Evolutionary conservation across 192 early-diverging fungal genomes (phyloP), one percentile per base, ranked within the genome.

Genomic region (Rhizoclosmatium globosum): DNA sequence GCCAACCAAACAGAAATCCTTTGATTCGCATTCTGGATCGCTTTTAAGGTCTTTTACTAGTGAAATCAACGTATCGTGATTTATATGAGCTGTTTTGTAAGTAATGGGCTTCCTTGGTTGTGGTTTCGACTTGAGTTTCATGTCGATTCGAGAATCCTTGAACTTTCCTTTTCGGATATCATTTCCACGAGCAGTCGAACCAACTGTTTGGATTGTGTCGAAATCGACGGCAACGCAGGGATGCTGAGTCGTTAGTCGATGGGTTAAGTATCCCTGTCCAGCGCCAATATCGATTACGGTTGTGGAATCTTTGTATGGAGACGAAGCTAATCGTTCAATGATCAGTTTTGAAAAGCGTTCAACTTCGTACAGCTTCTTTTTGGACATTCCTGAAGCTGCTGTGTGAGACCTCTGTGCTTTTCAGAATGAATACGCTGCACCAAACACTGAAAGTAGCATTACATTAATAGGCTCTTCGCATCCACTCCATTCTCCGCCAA

Each of bases 221-320:
- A 76, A 84, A 58, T 84, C 83, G n/a, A 84, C 61, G 43, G 77
- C 83, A 17, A 84, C 68, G 23, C 81, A 73, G 7, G 79, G 79
- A 68, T 53, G 59, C 19, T 72, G 48, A n/a, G 76, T 44, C 17
- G 76, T 19, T 7, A 84, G 64, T 38, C 71, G 66, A 44, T 81
- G 77, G 19, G 83, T 81, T 62, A 84, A 71, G 71, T 84, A 81
- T 15, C 83, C 83, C 58, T 78, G 79, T 2, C 83, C 83, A 56
- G 83, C 78, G 11, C 83, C 83, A 47, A 84, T 67, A 58, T 84
- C 83, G 38, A 84, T 62, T 4, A 61, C 45, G 56, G 61, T 75
- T 38, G 44, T 7, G 4, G 62, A 53, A n/a, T 77, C 47, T 41
- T 6, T 13, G 9, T 23, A 23, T n/a, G 46, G 4, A 6, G 67